These are phyloP conservation scores for Fragilariopsis cylindrus DNA, from an alignment of 108 stramenopile genomes.

Conservation along the genomic window DNA sequence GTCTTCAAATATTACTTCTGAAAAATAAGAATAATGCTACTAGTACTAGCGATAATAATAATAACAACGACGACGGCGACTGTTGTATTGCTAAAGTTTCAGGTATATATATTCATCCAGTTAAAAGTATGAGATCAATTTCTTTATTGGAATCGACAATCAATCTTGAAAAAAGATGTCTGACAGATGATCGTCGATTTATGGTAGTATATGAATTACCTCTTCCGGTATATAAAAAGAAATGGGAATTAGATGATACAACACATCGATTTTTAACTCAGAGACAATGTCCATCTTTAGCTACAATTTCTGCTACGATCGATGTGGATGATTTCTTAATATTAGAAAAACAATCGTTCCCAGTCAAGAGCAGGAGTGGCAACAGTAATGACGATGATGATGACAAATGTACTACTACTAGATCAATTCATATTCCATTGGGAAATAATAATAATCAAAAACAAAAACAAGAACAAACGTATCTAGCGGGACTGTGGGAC, in stretches of 20 bases:
- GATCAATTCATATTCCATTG: background rate
- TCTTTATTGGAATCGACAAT: constrained; percentile 29
- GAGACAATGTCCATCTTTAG: constrained; percentile 68
- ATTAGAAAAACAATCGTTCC: background rate
- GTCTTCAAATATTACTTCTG: background rate
- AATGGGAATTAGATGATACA: constrained; percentile 39
- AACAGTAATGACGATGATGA: too few relatives aligned
- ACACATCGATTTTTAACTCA: constrained; percentile 81
- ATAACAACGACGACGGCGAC: background rate
- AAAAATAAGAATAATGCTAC: background rate
- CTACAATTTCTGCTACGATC: constrained; percentile 48
- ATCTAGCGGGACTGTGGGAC: constrained; percentile 65
- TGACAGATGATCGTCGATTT: constrained; percentile 64
- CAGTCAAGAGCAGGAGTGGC: background rate
- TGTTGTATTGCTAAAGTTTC: constrained; percentile 12
- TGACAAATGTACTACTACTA: too few relatives aligned
- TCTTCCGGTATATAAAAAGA: constrained; percentile 38
- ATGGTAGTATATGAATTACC: constrained; percentile 72
- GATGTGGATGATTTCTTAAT: background rate
- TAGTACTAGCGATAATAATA: background rate
- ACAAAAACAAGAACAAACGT: constrained; percentile 15
- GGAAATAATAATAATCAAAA: background rate
- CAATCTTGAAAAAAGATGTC: constrained; percentile 53
- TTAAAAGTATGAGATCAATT: constrained; percentile 78
- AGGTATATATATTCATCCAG: constrained; percentile 49